These are phyloP conservation scores for Dendrocalamus latiflorus DNA, from an alignment of 202 grass and related monocot genomes.

Conservation along the genomic window DNA sequence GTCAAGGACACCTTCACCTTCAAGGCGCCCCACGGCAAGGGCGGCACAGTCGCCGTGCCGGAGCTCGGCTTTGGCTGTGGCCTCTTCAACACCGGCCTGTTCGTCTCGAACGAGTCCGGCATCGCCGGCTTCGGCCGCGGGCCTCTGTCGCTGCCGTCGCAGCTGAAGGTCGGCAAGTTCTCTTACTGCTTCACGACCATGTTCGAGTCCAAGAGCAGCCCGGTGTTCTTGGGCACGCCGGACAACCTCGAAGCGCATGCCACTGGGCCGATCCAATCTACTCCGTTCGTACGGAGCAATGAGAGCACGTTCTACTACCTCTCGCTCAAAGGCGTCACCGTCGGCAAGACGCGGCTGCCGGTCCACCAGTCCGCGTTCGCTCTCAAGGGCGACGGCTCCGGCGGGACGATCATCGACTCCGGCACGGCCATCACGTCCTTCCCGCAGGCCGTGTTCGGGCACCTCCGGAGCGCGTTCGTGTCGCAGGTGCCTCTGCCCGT, in stretches of 20 bases:
- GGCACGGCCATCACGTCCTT: conserved; percentile 23
- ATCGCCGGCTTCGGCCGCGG: conserved; percentile 50
- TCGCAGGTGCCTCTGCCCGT: too few relatives aligned
- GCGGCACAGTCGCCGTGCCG: not conserved
- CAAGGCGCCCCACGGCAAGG: not conserved
- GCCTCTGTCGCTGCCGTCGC: conserved; percentile 39
- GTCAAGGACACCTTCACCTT: conserved; percentile 40
- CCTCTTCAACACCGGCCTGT: not conserved
- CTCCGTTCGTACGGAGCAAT: conserved; percentile 12
- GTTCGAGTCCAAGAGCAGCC: not conserved
- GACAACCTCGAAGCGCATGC: not conserved
- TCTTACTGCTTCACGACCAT: conserved; percentile 45
- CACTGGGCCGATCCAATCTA: conserved; percentile 33
- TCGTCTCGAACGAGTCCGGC: conserved; percentile 16
- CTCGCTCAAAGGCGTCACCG: conserved; percentile 31
- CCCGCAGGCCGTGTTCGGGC: not conserved
- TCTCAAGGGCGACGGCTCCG: conserved; percentile 23
- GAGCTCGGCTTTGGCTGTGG: conserved; percentile 40
- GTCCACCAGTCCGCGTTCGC: conserved; percentile 23
- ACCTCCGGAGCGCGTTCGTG: conserved; percentile 31
- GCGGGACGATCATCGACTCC: conserved; percentile 49
- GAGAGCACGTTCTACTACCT: conserved; percentile 25
- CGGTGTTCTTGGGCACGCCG: conserved; percentile 32
- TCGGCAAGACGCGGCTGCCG: too few relatives aligned
- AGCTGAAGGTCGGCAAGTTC: conserved; percentile 43